Evolutionary conservation across 2,329 filamentous ascomycete genomes (phyloP).

Genomic region (Trichoderma sp.): DNA sequence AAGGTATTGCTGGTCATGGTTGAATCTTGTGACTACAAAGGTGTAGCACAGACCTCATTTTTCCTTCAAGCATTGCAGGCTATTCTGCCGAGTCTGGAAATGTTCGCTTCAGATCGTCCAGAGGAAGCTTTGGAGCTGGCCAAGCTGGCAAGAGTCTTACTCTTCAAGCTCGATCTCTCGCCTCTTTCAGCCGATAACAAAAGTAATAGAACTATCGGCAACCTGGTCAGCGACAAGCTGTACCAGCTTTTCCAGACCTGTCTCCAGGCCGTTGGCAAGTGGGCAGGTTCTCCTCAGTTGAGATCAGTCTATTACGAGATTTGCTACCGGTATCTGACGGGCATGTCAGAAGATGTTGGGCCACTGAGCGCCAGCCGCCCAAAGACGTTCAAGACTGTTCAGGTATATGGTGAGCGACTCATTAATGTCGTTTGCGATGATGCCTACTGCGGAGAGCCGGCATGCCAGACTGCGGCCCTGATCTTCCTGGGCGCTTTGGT

Average conservation of each 20-base stretch:
- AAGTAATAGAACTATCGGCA: constrained; percentile 54
- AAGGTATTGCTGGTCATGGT: constrained; percentile 83
- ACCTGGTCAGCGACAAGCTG: constrained; percentile 83
- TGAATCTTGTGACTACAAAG: constrained; percentile 77
- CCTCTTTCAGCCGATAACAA: constrained; percentile 42
- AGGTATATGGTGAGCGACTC: constrained; percentile 70
- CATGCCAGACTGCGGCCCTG: constrained; percentile 81
- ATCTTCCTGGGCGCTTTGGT: constrained; percentile 81
- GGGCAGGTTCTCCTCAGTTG: constrained; percentile 68
- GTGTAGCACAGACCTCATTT: constrained; percentile 71
- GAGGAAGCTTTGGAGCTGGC: constrained; percentile 75
- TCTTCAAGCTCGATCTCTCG: constrained; percentile 69
- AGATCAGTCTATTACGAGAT: constrained; percentile 90
- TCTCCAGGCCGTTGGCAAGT: constrained; percentile 74
- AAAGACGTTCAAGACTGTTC: constrained; percentile 72
- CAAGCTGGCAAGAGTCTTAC: constrained; percentile 69
- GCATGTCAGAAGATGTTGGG: constrained; percentile 58
- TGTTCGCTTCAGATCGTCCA: constrained; percentile 67
- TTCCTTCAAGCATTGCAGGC: constrained; percentile 85
- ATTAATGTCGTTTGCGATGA: constrained; percentile 91
- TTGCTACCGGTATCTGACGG: constrained; percentile 80
- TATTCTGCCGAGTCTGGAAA: constrained; percentile 84
- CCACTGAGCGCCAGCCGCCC: constrained; percentile 49
- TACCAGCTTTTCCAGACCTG: constrained; percentile 90
- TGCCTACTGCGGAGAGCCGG: constrained; percentile 79